Evolutionary conservation across 2,329 filamentous ascomycete genomes (phyloP), one percentile per base, ranked within the genome.

Genomic region (Aureobasidium sp.): DNA sequence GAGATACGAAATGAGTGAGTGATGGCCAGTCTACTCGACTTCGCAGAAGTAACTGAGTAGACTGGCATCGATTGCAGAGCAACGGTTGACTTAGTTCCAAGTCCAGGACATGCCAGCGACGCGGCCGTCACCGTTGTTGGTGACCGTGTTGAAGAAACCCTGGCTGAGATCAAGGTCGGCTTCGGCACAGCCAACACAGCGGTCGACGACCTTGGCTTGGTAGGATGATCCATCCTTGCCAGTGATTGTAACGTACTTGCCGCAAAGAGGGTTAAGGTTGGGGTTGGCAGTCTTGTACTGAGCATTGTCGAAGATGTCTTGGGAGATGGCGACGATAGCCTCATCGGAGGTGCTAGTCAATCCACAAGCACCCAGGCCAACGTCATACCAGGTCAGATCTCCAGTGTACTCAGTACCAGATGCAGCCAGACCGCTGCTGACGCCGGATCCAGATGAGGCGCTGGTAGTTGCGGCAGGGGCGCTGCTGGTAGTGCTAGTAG

Each of bases 341-440:
- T 85, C 78, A 4, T 70, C 72, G 65, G 74, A 84, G 50, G 77
- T 71, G 75, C 86, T 86, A 66, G 84, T 81, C 41, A 72, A 73
- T 59, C 89, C 89, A 70, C 90, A 94, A 27, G 86, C 75, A 63
- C 87, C 87, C 9, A 88, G 71, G 45, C 87, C 90, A 52, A 87
- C 78, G 44, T 79, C 76, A 77, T 89, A 95, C 79, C 84, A 92
- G 63, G 90, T 94, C 66, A 90, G 80, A 54, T 91, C 83, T 64
- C 89, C 90, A 0, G 71, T 69, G 76, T 73, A 79, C 34, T 67
- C 72, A 32, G 69, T 69, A 53, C 73, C 76, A 9, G 71, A 63
- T 30, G 70, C 66, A 52, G 70, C 73, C 34, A 66, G 64, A 32
- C 69, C 72, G 50, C 36, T 41, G 50, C 36, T 41, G 44, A 59